Percentiles rank a stretch among this genome's conserved stretches.
Conservation (phyloP, 768 basidiomycete species). For the Mycena epipterygia region DNA sequence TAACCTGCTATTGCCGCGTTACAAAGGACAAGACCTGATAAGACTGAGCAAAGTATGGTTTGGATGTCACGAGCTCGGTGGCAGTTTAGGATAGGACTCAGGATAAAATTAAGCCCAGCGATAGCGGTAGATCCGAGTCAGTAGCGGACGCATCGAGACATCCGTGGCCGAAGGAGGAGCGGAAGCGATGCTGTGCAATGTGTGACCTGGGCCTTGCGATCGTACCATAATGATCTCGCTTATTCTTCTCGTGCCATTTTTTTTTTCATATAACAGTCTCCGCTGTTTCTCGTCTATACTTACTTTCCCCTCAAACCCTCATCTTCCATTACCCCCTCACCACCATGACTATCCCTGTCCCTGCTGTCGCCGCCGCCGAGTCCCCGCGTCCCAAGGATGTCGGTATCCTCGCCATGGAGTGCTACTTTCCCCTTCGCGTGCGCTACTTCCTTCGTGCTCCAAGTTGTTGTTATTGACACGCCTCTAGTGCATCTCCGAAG, state of each 20-base stretch:
- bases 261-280: not conserved
- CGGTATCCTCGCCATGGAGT: slow-evolving; percentile 93
- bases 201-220: too few species aligned
- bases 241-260: not conserved
- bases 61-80: too few species aligned
- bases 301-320: slow-evolving; percentile 28
- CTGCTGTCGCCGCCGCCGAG: not conserved
- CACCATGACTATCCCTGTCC: slow-evolving; percentile 55
- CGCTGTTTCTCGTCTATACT: not conserved
- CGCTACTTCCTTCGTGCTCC: slow-evolving; percentile 43
- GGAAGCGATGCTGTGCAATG: too few species aligned
- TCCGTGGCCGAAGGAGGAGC: too few species aligned
- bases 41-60: too few species aligned
- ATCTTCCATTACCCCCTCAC: slow-evolving; percentile 25
- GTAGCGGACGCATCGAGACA: too few species aligned
- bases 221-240: too few species aligned
- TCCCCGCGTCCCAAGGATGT: slow-evolving; percentile 86
- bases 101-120: too few species aligned
- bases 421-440: slow-evolving; percentile 95
- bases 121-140: too few species aligned
- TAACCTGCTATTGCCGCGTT: too few species aligned
- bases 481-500: slow-evolving; percentile 92
- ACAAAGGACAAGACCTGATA: too few species aligned
- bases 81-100: too few species aligned
- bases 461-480: slow-evolving; percentile 26